Evolutionary conservation across 768 basidiomycete genomes (phyloP).

Genomic region (Russula compacta): DNA sequence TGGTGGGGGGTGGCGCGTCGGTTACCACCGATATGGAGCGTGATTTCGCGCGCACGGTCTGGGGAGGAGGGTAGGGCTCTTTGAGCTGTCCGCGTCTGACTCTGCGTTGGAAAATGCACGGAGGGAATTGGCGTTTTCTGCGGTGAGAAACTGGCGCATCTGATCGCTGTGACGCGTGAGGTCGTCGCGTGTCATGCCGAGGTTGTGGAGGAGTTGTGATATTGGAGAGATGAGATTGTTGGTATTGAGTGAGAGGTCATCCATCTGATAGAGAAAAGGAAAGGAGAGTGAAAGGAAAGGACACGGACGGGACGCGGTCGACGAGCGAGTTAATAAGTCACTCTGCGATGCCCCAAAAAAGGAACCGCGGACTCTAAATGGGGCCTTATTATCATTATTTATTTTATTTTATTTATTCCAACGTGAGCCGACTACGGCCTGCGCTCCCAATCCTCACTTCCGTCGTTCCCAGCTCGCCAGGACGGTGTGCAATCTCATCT

Average conservation of each 20-base stretch:
- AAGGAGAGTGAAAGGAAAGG: background rate
- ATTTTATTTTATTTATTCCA: background rate
- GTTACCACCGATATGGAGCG: conserved; percentile 39
- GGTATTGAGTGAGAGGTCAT: background rate
- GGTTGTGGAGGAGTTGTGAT: conserved; percentile 56
- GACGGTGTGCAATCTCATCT: conserved; percentile 39
- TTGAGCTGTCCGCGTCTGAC: conserved; percentile 27
- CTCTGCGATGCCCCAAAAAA: background rate
- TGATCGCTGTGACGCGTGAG: conserved; percentile 61
- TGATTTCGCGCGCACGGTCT: conserved; percentile 23
- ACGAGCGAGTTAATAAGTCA: background rate
- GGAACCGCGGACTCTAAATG: conserved; percentile 12
- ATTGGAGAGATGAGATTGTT: conserved; percentile 45
- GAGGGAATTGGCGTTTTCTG: conserved; percentile 39
- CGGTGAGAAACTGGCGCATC: conserved; percentile 70
- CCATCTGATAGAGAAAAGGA: background rate
- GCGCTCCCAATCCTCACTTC: conserved; percentile 67
- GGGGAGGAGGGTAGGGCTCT: conserved; percentile 14
- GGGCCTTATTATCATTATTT: background rate
- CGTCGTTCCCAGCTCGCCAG: conserved; percentile 47
- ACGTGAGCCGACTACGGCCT: conserved; percentile 38
- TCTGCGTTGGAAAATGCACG: conserved; percentile 35
- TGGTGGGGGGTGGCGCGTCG: conserved; percentile 24
- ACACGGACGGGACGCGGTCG: background rate
- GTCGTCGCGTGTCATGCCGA: conserved; percentile 74